phyloP scores from a whole-genome alignment of 2,329 filamentous ascomycete genomes.

The Sclerotinia spermophila region DNA sequence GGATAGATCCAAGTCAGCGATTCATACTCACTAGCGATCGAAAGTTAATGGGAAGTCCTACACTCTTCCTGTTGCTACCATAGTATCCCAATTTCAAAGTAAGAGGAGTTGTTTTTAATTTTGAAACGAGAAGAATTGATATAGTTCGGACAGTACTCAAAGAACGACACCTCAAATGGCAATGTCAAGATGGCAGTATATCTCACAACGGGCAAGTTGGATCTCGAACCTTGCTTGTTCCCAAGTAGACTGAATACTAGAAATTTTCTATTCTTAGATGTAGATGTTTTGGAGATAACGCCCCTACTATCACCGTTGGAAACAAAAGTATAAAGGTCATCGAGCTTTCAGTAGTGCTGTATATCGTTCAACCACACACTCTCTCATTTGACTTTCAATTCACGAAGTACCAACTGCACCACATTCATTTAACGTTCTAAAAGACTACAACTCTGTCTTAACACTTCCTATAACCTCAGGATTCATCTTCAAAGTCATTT shows the following conservation, averaged over 20 bases:
- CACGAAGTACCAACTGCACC: neutral
- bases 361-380: neutral
- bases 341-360: neutral
- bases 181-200: neutral
- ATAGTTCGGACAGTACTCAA: neutral
- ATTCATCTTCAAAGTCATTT: fast-evolving
- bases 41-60: neutral
- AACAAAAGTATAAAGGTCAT: neutral
- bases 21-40: neutral
- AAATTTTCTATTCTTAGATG: neutral
- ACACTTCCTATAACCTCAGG: neutral
- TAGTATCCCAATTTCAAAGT: fast-evolving
- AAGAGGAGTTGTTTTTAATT: neutral
- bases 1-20: neutral
- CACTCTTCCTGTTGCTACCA: neutral
- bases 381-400: neutral
- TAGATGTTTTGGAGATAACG: neutral
- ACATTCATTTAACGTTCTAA: neutral
- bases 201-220: neutral
- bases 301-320: neutral
- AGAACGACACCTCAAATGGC: neutral
- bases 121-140: neutral
- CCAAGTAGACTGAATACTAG: neutral
- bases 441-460: neutral
- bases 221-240: neutral